Evolutionary conservation across 2,329 filamentous ascomycete genomes (phyloP).

Genomic region (Trichoderma atrobrunneum): DNA sequence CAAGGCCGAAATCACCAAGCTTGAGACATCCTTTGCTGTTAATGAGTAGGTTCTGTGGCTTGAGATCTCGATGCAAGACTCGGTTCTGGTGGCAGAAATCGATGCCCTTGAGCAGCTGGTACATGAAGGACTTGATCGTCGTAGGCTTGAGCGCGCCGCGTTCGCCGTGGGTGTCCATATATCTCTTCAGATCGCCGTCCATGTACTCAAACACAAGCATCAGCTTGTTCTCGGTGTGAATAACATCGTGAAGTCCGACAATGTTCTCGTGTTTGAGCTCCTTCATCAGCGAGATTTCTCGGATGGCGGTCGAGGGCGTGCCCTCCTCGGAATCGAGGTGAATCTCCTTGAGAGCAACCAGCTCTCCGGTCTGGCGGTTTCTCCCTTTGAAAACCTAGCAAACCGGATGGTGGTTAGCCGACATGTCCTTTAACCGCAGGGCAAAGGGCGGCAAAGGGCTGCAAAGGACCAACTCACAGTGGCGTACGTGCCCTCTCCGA

Average conservation of each 20-base stretch:
- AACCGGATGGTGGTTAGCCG: not conserved
- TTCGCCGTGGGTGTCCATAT: slow-evolving; percentile 94
- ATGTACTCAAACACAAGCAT: slow-evolving; percentile 99
- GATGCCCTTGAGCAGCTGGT: slow-evolving; percentile 91
- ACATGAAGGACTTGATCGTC: slow-evolving; percentile 99
- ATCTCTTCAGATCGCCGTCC: slow-evolving; percentile 97
- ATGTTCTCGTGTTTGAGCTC: slow-evolving; percentile 99
- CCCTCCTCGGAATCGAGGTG: slow-evolving; percentile 98
- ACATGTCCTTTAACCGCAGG: not conserved
- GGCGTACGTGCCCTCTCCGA: slow-evolving; percentile 97
- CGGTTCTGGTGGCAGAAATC: slow-evolving; percentile 98
- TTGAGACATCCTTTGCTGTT: slow-evolving; percentile 89
- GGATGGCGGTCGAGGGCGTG: slow-evolving; percentile 93
- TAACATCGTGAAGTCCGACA: slow-evolving; percentile 94
- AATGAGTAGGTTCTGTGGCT: slow-evolving; percentile 95
- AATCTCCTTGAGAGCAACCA: slow-evolving; percentile 97
- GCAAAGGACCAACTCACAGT: slow-evolving; percentile 60
- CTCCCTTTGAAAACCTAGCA: slow-evolving; percentile 95
- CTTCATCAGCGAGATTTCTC: slow-evolving; percentile 99
- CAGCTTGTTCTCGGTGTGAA: slow-evolving; percentile 98
- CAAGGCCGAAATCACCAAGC: slow-evolving; percentile 90
- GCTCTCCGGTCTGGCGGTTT: slow-evolving; percentile 93
- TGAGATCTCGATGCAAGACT: slow-evolving; percentile 91
- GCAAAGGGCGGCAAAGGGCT: no score
- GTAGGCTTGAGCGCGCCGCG: slow-evolving; percentile 81